Evolutionary conservation across 2,329 filamentous ascomycete species (phyloP).

Genomic region (Aspergillus brunneoviolaceus): DNA sequence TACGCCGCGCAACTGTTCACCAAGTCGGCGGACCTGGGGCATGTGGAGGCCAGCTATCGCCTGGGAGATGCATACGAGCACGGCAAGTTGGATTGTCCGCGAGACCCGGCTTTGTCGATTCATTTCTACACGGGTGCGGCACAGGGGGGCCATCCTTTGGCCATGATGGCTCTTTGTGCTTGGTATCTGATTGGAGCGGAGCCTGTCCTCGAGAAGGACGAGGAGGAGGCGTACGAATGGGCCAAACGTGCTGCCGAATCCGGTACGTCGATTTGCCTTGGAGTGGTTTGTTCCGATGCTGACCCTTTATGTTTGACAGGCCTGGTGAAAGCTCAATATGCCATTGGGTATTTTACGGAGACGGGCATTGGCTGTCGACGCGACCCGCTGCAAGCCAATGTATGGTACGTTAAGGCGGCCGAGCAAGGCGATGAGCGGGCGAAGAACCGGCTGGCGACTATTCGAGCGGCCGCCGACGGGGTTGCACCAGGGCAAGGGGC

Average conservation of each 20-base stretch:
- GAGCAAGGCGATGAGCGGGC: conserved; percentile 89
- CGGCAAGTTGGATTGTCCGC: conserved; percentile 80
- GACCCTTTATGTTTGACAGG: conserved; percentile 29
- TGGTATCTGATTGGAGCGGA: conserved; percentile 98
- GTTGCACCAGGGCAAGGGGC: conserved; percentile 35
- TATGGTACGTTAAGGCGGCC: conserved; percentile 96
- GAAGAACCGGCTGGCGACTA: conserved; percentile 80
- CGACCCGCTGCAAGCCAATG: conserved; percentile 93
- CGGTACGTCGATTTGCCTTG: conserved; percentile 57
- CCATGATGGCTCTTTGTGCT: conserved; percentile 97
- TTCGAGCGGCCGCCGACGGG: conserved; percentile 74
- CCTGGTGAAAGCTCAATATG: conserved; percentile 75
- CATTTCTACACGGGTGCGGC: conserved; percentile 97
- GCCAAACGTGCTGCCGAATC: conserved; percentile 80
- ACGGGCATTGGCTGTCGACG: conserved; percentile 96
- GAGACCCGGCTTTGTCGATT: conserved; percentile 87
- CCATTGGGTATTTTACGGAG: conserved; percentile 94
- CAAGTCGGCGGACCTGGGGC: conserved; percentile 86
- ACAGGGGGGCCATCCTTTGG: conserved; percentile 75
- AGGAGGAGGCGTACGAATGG: conserved; percentile 96
- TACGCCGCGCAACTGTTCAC: conserved; percentile 95
- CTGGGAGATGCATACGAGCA: conserved; percentile 98
- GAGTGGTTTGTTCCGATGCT: background rate
- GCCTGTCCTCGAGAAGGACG: conserved; percentile 88
- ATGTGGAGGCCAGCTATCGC: conserved; percentile 79